Evolutionary conservation across 176 grass and related monocot genomes (phyloP).

Genomic region (Musa troglodytarum): DNA sequence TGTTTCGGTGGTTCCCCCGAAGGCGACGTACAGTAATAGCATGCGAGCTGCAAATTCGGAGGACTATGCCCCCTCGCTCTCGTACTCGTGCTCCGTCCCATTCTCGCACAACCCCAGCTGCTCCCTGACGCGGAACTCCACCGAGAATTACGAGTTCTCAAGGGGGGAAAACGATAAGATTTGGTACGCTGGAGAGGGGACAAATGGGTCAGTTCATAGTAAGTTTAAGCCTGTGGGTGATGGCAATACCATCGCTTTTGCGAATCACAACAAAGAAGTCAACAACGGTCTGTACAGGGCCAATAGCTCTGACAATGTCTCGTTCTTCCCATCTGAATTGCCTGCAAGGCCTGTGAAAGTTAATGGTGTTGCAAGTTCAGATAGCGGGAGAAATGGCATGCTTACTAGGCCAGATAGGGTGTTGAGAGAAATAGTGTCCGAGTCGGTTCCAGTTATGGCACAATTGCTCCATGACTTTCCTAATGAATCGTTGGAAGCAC

Average conservation of each 20-base stretch:
- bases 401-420: slow-evolving; percentile 42
- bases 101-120: slow-evolving; percentile 99
- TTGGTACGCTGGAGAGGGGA: slow-evolving; percentile 79
- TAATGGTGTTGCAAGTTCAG: slow-evolving; percentile 41
- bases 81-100: slow-evolving; percentile 76
- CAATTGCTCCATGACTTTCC: slow-evolving; percentile 67
- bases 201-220: slow-evolving; percentile 96
- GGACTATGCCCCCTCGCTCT: slow-evolving; percentile 55
- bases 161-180: slow-evolving; percentile 45
- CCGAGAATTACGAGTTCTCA: slow-evolving; percentile 69
- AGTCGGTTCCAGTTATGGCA: slow-evolving; percentile 45
- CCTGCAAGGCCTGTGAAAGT: slow-evolving; percentile 41
- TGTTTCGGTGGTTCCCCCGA: slow-evolving; percentile 18
- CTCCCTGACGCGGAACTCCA: slow-evolving; percentile 88
- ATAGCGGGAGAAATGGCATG: slow-evolving; percentile 44
- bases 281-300: slow-evolving; percentile 10
- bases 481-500: slow-evolving; percentile 46
- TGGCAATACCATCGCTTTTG: slow-evolving; percentile 79
- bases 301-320: slow-evolving; percentile 27
- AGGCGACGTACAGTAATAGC: slow-evolving; percentile 59
- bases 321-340: slow-evolving; percentile 82
- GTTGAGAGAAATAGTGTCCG: slow-evolving; percentile 56
- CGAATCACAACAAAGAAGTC: slow-evolving; percentile 28
- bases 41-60: slow-evolving; percentile 77
- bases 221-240: slow-evolving; percentile 92